These are phyloP conservation scores for Aspergillus pseudoviridinutans DNA, from an alignment of 2,329 filamentous ascomycete genomes.

Conservation along the genomic window DNA sequence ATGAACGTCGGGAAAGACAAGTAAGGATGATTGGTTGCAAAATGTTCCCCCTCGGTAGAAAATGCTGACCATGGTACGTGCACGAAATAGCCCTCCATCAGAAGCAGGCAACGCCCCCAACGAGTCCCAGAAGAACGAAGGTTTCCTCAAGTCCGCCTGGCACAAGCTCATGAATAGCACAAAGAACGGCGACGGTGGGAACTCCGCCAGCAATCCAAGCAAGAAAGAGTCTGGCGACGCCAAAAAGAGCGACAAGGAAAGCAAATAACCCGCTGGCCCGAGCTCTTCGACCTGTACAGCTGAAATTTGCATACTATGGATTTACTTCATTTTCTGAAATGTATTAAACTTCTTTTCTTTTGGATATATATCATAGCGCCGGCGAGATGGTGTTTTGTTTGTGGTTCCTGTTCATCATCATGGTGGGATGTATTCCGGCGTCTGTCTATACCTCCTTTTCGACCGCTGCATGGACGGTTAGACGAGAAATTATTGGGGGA, in stretches of 20 bases:
- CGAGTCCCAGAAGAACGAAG: constrained; percentile 69
- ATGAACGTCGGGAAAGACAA: constrained; percentile 70
- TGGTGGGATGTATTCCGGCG: constrained; percentile 12
- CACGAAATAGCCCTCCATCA: constrained; percentile 18
- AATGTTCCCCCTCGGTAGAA: not conserved
- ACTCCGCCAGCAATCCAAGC: constrained; percentile 28
- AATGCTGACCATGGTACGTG: constrained; percentile 4
- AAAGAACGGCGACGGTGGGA: constrained; percentile 18
- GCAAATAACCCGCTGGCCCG: constrained; percentile 36
- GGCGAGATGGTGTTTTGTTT: constrained; percentile 27
- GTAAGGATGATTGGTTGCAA: constrained; percentile 39
- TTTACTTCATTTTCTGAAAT: constrained; percentile 11
- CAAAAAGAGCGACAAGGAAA: constrained; percentile 17
- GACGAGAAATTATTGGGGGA: not conserved
- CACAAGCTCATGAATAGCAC: constrained; percentile 79
- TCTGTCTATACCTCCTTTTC: constrained; percentile 5
- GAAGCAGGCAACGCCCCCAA: constrained; percentile 10
- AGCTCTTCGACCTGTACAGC: constrained; percentile 22
- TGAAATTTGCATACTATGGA: constrained; percentile 9
- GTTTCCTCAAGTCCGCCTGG: constrained; percentile 91
- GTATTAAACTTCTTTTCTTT: constrained; percentile 27
- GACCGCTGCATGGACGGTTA: not conserved
- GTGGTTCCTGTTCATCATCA: constrained; percentile 7
- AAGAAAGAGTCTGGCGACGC: constrained; percentile 23
- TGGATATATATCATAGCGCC: constrained; percentile 34